Conservation (phyloP, 2,329 filamentous ascomycete genomes). For the Colletotrichum sp. region DNA sequence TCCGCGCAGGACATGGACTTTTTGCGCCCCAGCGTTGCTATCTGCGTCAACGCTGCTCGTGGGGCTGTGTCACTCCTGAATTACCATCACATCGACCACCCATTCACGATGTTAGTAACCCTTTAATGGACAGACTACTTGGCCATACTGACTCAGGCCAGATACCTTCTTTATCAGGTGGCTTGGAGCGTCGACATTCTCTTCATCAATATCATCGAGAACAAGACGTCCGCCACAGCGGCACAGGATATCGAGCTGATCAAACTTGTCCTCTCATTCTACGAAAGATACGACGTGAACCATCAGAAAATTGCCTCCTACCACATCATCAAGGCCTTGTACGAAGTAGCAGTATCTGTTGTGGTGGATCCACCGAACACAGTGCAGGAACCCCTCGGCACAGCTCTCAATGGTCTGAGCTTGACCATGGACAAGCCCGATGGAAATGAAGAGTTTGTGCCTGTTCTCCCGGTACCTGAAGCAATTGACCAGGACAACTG, state of each 20-base stretch:
- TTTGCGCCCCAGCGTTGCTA: neutral
- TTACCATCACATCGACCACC: constrained; percentile 11
- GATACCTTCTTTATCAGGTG: constrained; percentile 14
- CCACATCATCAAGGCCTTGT: constrained; percentile 2
- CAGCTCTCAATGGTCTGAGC: neutral
- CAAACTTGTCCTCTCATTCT: constrained; percentile 7
- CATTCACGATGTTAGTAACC: constrained; percentile 3
- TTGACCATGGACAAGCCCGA: neutral
- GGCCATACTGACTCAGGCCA: neutral
- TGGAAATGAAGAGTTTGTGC: neutral
- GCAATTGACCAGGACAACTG: neutral
- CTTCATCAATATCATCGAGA: constrained; percentile 14
- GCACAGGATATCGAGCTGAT: constrained; percentile 14
- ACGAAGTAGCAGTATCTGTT: constrained; percentile 8
- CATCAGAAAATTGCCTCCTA: neutral
- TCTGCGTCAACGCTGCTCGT: constrained; percentile 8
- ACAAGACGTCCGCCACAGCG: neutral
- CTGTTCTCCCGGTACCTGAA: neutral
- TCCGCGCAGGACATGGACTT: constrained; percentile 3
- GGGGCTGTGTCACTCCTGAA: constrained; percentile 10
- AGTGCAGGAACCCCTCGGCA: neutral
- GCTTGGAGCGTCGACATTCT: constrained; percentile 18
- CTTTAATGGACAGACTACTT: neutral
- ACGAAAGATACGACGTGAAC: constrained; percentile 6
- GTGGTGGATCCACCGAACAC: neutral